Evolutionary conservation across 2,329 filamentous ascomycete genomes (phyloP), one percentile per base, ranked within the genome.

Genomic region (Phialophora chinensis): DNA sequence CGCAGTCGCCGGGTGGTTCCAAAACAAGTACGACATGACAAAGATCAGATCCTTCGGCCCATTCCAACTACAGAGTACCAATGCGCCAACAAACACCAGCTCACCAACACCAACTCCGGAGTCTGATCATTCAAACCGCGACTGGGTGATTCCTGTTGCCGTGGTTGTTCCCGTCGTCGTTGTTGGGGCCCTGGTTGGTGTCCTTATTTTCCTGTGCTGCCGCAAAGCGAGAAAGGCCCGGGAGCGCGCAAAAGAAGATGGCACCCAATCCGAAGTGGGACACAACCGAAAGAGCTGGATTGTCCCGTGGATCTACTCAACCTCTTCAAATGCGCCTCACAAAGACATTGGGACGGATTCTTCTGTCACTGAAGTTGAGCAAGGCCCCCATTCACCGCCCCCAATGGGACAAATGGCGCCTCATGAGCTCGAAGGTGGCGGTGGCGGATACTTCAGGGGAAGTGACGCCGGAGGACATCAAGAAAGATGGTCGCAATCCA

Each of bases 161-260:
- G 87, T 87, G 10, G 86, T 87, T 2, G 82, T 90, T 3, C 79
- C 88, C 1, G 87, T 87, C 3, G 79, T 87, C 1, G 82, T 88
- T 54, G 78, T 86, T 54, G 71, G 89, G 42, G 84, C 83, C 0
- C 81, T 83, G 23, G 67, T 85, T 7, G 77, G 83, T 14, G 80
- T 88, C 17, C 78, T 79, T 6, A 79, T 86, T 44, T 78, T 86
- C 27, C 77, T 89, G 25, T 87, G 82, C 76, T 81, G 84, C 6
- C 81, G 83, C 1, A 57, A 42, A 12, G 44, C 58, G 20, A 65
- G 53, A 29, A 44, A n/a, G 20, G 49, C 25, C 10, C 20, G 8
- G 31, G 60, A 11, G 38, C 20, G 27, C 49, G 53, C 38, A 44
- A 44, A 35, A 38, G 38, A 55, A 38, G 58, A 56, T 12, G 23